Base-by-base conservation (phyloP, 1,139 yeast species). In the Lodderomyces orthopsilosis region DNA sequence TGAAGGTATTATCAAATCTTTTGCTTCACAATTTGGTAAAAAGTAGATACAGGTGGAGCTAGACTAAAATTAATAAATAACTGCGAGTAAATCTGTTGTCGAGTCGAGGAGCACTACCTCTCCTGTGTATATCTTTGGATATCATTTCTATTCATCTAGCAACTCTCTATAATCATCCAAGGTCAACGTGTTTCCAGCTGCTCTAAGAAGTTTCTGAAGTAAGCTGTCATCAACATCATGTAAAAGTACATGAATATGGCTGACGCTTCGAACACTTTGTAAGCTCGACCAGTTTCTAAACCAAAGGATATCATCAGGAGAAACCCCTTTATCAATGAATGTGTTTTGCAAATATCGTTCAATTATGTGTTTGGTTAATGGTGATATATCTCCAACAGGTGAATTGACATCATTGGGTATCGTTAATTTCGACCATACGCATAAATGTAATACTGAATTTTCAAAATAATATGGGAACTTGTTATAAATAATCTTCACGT, bases 1-100 rank as follows among this genome's bases (percentile, higher is more conserved):
- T 42, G 88, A 81, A 43, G 83, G 84, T 44, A 79, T 93, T 53
- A 84, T 93, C 46, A 63, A 57, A 21, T 65, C 76, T 34, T 77
- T 76, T 52, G 69, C 56, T 46, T 58, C 60, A 21, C 84, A 79
- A 62, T 75, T 75, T 50, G 77, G 75, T 52, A 74, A 70, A 62
- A 75, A 75, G 61, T 68, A 62, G 26, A 24, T 19, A 27, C 8
- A 13, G 3, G 4, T 27, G n/a, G 32, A 27, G 17, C 17, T 27
- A 27, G 32, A 27, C 17, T 27, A 27, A 27, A 27, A 27, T 17
- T 7, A 24, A 27, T 27, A 27, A n/a, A n/a, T n/a, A n/a, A n/a
- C n/a, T n/a, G n/a, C n/a, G n/a, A n/a, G n/a, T n/a, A n/a, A n/a
- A n/a, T n/a, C n/a, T n/a, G n/a, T n/a, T n/a, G n/a, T n/a, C n/a